These are phyloP conservation scores for Xylariaceae sp. DNA, from an alignment of 2,329 filamentous ascomycete species.

Conservation along the genomic window DNA sequence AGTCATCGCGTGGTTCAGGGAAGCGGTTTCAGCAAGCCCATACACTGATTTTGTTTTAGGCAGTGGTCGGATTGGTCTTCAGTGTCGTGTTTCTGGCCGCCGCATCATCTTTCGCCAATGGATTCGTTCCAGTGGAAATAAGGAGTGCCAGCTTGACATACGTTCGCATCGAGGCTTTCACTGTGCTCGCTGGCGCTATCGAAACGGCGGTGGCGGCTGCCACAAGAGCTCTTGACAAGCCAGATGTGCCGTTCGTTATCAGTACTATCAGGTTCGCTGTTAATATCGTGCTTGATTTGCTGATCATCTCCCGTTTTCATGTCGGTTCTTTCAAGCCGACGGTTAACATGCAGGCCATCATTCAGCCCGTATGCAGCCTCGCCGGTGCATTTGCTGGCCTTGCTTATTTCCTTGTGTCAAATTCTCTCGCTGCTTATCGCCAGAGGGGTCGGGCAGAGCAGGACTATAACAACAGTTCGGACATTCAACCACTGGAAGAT, in stretches of 20 bases:
- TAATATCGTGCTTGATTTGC: constrained; percentile 64
- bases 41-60: constrained; percentile 60
- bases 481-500: constrained; percentile 6
- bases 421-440: constrained; percentile 24
- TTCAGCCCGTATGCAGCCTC: constrained; percentile 59
- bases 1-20: constrained; percentile 45
- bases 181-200: constrained; percentile 57
- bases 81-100: constrained; percentile 55
- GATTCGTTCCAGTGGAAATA: constrained; percentile 60
- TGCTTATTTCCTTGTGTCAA: constrained; percentile 53
- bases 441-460: constrained; percentile 2
- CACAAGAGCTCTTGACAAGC: constrained; percentile 63
- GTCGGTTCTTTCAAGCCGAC: constrained; percentile 51
- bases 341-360: constrained; percentile 61
- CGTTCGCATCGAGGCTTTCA: constrained; percentile 61
- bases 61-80: constrained; percentile 53
- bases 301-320: constrained; percentile 64
- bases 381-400: constrained; percentile 53
- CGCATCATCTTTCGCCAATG: constrained; percentile 51
- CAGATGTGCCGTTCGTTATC: constrained; percentile 65
- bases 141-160: constrained; percentile 57
- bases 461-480: constrained; percentile 4
- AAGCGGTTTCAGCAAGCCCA: constrained; percentile 57
- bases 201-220: constrained; percentile 59
- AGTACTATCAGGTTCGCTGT: constrained; percentile 59